Base-by-base conservation (phyloP, 106 monocot species). In the Cymbidium sinense region DNA sequence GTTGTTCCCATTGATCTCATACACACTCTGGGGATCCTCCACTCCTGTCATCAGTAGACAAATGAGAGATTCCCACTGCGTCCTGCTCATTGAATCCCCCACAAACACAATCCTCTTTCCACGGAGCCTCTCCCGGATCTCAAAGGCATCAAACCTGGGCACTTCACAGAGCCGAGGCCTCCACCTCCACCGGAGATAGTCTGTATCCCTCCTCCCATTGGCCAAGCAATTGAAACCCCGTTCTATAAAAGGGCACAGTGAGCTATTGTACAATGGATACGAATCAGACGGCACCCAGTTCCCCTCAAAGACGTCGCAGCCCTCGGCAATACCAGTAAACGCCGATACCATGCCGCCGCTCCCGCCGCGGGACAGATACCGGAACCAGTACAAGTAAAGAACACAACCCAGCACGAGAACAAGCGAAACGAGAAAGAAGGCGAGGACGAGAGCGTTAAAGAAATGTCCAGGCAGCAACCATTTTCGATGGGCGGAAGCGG, bases 11-110 rank as follows among this genome's bases (percentile, higher is more conserved):
- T 98, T 89, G 33, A 94, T 84, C 78, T 98, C 98, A 80, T 92
- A 94, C 43, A 98, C 98, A 27, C 79, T 85, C 28, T 78, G 80
- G 0, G 81, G 83, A 73, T 98, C 90, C 34, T 79, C 50, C 31
- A 98, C 88, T 37, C 90, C 98, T 5, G 90, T 86, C 98, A 98
- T 94, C 5, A 98, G 90, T 88, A 98, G 85, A 73, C 98, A 94
- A 27, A 98, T 94, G 44, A 98, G 73, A 17, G 98, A 99, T 77
- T 99, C 94, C 98, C 98, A 99, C 77, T 99, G 98, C 15, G 98
- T 99, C 35, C 98, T 83, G 51, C 98, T 95, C 98, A 99, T 99
- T 19, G 98, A 99, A 76, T 99, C 98, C 1, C 94, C 94, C 21
- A 99, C 92, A 74, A 99, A 99, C 13, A 95, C 92, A 11, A 99